These are phyloP conservation scores for Centrapalus pauciflorus DNA, from an alignment of 129 eudicot genomes.

Conservation along the genomic window DNA sequence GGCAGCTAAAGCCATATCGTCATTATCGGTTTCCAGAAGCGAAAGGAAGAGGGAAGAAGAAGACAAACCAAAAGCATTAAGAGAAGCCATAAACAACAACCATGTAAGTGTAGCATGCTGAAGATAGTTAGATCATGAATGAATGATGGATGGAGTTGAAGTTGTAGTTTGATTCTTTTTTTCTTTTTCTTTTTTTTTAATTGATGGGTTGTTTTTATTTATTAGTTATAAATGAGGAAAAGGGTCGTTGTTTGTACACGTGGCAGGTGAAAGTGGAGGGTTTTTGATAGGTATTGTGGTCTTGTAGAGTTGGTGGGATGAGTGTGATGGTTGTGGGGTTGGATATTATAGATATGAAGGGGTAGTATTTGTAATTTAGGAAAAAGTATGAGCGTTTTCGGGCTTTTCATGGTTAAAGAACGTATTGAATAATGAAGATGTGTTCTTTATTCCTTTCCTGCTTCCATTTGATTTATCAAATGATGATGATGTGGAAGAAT, in stretches of 20 bases:
- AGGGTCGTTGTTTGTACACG: constrained; percentile 8
- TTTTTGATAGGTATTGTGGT: not conserved
- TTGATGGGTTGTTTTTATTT: not conserved
- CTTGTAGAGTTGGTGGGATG: no score
- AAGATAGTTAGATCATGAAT: not conserved
- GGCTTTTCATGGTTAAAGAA: not conserved
- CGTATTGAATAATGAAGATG: no score
- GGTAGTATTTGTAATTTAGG: not conserved
- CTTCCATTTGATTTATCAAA: not conserved
- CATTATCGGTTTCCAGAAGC: constrained; percentile 53
- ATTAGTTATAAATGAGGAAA: not conserved
- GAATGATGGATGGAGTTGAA: no score
- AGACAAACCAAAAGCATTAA: constrained; percentile 24
- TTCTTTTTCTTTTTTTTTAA: not conserved
- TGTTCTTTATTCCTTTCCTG: not conserved
- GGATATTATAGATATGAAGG: not conserved
- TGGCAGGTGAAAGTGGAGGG: not conserved
- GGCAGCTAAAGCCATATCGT: constrained; percentile 67
- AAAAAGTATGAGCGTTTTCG: not conserved
- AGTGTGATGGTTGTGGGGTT: no score
- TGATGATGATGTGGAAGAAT: not conserved
- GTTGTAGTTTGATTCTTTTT: not conserved
- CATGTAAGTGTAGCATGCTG: constrained; percentile 36
- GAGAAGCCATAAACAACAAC: constrained; percentile 9
- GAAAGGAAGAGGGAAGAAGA: constrained; percentile 46